Conservation (phyloP, 257 asterid genomes). For the Coffea eugenioides region DNA sequence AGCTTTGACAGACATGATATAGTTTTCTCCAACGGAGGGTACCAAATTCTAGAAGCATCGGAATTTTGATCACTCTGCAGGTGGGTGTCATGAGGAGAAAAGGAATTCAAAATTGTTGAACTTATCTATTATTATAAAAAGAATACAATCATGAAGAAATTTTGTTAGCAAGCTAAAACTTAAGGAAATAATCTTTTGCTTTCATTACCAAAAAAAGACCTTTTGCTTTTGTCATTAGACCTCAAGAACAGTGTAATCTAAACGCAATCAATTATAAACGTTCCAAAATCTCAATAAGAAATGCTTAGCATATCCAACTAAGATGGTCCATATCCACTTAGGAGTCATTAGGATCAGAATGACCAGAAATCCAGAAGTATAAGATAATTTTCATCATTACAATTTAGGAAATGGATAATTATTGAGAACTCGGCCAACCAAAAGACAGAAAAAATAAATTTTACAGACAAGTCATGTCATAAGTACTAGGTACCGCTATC, state of each 20-base stretch:
- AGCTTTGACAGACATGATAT: conserved; percentile 88
- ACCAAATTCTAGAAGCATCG: conserved; percentile 77
- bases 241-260: neutral
- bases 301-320: neutral
- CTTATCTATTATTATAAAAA: neutral
- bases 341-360: neutral
- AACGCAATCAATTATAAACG: neutral
- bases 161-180: conserved; percentile 12
- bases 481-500: conserved; percentile 1
- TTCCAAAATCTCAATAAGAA: neutral
- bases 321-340: neutral
- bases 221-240: conserved; percentile 8
- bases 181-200: neutral
- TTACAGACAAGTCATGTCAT: neutral
- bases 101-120: conserved; percentile 11
- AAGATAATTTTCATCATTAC: neutral
- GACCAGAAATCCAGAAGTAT: neutral
- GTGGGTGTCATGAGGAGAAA: conserved; percentile 16
- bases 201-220: neutral
- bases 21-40: conserved; percentile 98
- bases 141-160: conserved; percentile 16
- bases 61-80: conserved; percentile 70
- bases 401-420: neutral
- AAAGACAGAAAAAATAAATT: neutral
- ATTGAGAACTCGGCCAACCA: neutral